These are phyloP conservation scores for Teratosphaeriaceae sp. DNA, from an alignment of 2,329 filamentous ascomycete genomes.

Conservation along the genomic window DNA sequence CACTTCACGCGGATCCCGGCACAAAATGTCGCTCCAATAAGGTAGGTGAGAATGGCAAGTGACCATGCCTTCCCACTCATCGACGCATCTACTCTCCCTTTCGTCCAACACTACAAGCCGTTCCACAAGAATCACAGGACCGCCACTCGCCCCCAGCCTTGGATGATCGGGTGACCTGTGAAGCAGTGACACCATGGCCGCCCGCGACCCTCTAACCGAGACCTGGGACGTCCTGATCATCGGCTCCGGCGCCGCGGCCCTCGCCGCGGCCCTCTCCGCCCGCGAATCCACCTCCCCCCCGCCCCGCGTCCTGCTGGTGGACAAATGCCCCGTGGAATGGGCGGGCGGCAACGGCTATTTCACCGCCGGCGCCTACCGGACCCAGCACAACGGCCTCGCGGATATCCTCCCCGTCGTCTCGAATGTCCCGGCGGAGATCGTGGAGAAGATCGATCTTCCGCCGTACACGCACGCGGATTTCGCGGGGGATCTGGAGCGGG, in stretches of 20 bases:
- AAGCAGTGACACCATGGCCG: no score
- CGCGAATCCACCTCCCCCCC: constrained; percentile 31
- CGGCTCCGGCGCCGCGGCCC: constrained; percentile 58
- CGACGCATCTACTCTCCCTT: no score
- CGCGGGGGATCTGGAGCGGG: constrained; percentile 46
- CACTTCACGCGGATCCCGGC: not conserved
- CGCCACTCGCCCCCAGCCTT: no score
- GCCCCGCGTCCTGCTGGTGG: constrained; percentile 47
- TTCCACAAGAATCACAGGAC: no score
- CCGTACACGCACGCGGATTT: constrained; percentile 53
- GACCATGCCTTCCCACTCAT: no score
- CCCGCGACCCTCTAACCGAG: not conserved
- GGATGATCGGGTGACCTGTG: no score
- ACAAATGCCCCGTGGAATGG: constrained; percentile 54
- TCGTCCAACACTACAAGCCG: no score
- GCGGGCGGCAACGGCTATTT: constrained; percentile 60
- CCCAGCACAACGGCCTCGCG: constrained; percentile 46
- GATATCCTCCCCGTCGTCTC: constrained; percentile 57
- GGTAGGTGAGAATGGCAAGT: not conserved
- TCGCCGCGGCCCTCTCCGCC: constrained; percentile 41
- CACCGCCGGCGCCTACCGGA: constrained; percentile 59
- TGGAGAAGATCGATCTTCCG: constrained; percentile 49
- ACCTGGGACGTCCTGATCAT: constrained; percentile 45
- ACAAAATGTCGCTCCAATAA: no score
- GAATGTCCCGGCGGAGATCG: constrained; percentile 45